A percentile compares a stretch with the other conserved stretches of the same genome.
These are phyloP conservation scores for Podila clonocystis DNA, from an alignment of 192 early-diverging fungal species.

Conservation along the genomic window DNA sequence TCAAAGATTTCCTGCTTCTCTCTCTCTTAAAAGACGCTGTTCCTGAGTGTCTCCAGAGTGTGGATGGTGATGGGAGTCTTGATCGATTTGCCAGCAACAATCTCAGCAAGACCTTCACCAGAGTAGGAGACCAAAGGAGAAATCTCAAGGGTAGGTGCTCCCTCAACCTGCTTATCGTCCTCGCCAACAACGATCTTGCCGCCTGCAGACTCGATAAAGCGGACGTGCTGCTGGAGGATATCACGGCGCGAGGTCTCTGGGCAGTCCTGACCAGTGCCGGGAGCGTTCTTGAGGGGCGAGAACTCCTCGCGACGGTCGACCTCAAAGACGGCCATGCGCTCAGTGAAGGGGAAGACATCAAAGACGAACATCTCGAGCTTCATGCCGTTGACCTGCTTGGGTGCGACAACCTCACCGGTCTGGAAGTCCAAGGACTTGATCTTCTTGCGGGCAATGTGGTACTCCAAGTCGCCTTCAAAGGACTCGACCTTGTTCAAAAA, in stretches of 20 bases:
- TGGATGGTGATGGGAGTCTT: slow-evolving; percentile 56
- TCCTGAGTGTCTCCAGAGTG: slow-evolving; percentile 33
- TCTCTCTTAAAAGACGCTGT: slow-evolving; percentile 22
- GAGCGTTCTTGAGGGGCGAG: slow-evolving; percentile 97
- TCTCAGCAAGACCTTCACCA: slow-evolving; percentile 89
- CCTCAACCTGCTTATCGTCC: slow-evolving; percentile 53
- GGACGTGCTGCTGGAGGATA: slow-evolving; percentile 86
- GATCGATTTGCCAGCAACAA: slow-evolving; percentile 75
- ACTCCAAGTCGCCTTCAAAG: slow-evolving; percentile 88
- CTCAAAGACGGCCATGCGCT: slow-evolving; percentile 92
- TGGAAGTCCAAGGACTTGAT: slow-evolving; percentile 88
- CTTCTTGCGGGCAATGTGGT: slow-evolving; percentile 98
- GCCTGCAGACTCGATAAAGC: slow-evolving; percentile 88
- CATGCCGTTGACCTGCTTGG: slow-evolving; percentile 92
- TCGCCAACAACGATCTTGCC: slow-evolving; percentile 71
- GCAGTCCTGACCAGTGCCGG: slow-evolving; percentile 85
- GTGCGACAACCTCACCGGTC: slow-evolving; percentile 75
- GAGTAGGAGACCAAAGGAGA: slow-evolving; percentile 90
- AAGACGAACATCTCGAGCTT: slow-evolving; percentile 99
- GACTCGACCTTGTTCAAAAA: slow-evolving; percentile 89
- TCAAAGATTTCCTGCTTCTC: not conserved
- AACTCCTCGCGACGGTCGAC: slow-evolving; percentile 95
- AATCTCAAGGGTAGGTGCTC: slow-evolving; percentile 77
- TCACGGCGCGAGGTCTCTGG: slow-evolving; percentile 95
- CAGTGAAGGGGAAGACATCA: slow-evolving; percentile 95